Base-by-base conservation (phyloP, 495 filamentous ascomycete species). In the Bathelium albidoporum region DNA sequence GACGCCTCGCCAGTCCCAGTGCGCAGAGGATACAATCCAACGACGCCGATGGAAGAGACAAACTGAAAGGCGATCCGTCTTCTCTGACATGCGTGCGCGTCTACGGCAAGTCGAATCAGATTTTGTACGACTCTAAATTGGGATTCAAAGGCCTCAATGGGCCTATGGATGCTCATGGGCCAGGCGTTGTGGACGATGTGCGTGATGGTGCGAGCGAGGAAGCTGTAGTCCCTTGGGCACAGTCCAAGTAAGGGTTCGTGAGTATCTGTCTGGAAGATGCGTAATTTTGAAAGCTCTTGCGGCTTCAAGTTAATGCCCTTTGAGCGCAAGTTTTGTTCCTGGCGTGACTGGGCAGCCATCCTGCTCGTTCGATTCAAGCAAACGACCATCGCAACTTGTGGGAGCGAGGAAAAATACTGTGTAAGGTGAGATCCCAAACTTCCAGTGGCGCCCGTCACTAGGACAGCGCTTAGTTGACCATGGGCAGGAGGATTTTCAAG, bases 371-470 rank as follows among this genome's bases (percentile, higher is more conserved):
- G 78, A 69, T 86, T 86, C 61, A 86, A 73, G 63, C 82, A 86
- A 66, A 80, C 74, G 43, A 86, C 71, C 62, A 79, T 79, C 49
- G 70, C 65, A 12, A 86, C 76, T 5, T 62, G 60, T 0, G 75
- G 72, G n/a, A 67, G 69, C 11, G 61, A 53, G 0, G 76, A 60
- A 18, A 83, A 74, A 2, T 70, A 41, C 62, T 81, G 75, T 1
- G 87, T 71, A 63, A 86, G 72, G 67, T 85, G 83, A 1, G 77
- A 80, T 3, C 85, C 84, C 7, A 88, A 65, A n/a, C 76, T 76
- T 26, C 83, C 84, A 1, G 84, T 86, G 0, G 80, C 78, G 34
- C 84, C 83, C 0, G 83, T 87, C 14, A 87, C 72, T 22, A 86
- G 62, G n/a, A 85, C 73, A 3, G 59, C 61, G n/a, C n/a, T n/a